Base-by-base conservation (phyloP, 805 yeast species). In the Candida berthetii region DNA sequence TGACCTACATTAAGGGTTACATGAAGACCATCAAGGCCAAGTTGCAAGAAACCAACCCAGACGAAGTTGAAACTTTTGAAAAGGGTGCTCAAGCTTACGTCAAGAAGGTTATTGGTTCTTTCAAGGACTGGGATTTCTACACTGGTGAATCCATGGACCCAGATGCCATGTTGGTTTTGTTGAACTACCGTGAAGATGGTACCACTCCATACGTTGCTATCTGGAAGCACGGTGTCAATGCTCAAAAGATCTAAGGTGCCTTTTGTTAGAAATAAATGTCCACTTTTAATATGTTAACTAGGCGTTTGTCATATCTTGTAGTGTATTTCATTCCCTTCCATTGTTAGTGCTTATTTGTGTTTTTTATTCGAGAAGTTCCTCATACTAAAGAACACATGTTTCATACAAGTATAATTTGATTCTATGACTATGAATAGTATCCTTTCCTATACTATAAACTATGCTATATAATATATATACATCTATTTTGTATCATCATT, bases 101-200 rank as follows among this genome's bases (percentile, higher is more conserved):
- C 72, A 93, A 93, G 87, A 93, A 93, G 81, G 84, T 93, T 55
- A 70, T 93, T 61, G 85, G 82, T 62, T 84, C 90, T 71, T 93
- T 93, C 93, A 85, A 84, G 67, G 99, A 93, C 82, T 93, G 95
- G 95, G 99, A 93, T 68, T 93, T 93, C 81, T 93, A 73, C 90
- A 91, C 96, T 58, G 98, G 99, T 79, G 98, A 91, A 78, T 85
- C 96, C 66, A 93, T 93, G 99, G 97, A 93, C 82, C 99, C 99
- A 70, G 99, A 93, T 73, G 99, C 84, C 58, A 93, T 93, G 99
- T 74, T 93, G 65, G 88, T 89, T 58, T 81, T 93, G 70, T 85
- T 93, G 73, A 93, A 93, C 95, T 93, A 91, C 89, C 95, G 99
- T 76, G 99, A 93, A 78, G 98, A 93, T 68, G 99, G 99, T 78